A percentile compares a stretch with the other conserved stretches of the same genome.
phyloP scores from a whole-genome alignment of 2,329 filamentous ascomycete species.

The Graphilbum sp. region DNA sequence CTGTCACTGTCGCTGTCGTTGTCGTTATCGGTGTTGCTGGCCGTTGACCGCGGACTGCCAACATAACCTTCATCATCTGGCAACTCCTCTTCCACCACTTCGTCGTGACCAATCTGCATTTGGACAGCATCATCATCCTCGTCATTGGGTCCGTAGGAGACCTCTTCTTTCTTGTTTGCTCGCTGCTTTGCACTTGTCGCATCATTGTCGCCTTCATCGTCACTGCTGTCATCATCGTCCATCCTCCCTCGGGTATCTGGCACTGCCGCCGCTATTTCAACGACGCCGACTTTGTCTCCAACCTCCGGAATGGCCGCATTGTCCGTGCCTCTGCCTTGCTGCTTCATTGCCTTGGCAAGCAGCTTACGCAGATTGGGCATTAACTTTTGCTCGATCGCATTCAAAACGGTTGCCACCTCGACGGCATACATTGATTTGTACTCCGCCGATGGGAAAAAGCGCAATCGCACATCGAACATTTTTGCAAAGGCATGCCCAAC shows the following conservation, averaged over 20 bases:
- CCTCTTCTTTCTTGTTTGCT: constrained; percentile 62
- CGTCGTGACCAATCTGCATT: constrained; percentile 41
- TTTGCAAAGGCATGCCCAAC: constrained; percentile 56
- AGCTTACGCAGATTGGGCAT: constrained; percentile 54
- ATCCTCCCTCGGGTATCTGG: constrained; percentile 20
- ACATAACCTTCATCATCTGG: constrained; percentile 36
- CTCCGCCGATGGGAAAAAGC: constrained; percentile 71
- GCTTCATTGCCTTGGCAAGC: constrained; percentile 68
- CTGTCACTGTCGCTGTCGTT: background rate
- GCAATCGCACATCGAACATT: constrained; percentile 65
- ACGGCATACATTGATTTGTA: constrained; percentile 82
- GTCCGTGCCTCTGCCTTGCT: constrained; percentile 47
- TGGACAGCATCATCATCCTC: constrained; percentile 74
- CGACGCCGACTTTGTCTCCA: constrained; percentile 32
- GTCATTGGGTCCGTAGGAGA: constrained; percentile 84
- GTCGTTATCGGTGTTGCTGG: constrained; percentile 6
- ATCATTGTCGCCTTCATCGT: constrained; percentile 63
- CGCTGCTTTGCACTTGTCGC: constrained; percentile 58
- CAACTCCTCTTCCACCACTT: constrained; percentile 35
- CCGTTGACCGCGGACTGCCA: constrained; percentile 25
- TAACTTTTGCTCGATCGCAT: constrained; percentile 67
- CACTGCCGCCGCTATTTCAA: constrained; percentile 27
- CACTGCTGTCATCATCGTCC: constrained; percentile 44
- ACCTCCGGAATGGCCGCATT: constrained; percentile 65
- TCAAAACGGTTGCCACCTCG: constrained; percentile 56